Evolutionary conservation across 169 alveolate species (phyloP).

Genomic region (Plasmodium coatneyi): DNA sequence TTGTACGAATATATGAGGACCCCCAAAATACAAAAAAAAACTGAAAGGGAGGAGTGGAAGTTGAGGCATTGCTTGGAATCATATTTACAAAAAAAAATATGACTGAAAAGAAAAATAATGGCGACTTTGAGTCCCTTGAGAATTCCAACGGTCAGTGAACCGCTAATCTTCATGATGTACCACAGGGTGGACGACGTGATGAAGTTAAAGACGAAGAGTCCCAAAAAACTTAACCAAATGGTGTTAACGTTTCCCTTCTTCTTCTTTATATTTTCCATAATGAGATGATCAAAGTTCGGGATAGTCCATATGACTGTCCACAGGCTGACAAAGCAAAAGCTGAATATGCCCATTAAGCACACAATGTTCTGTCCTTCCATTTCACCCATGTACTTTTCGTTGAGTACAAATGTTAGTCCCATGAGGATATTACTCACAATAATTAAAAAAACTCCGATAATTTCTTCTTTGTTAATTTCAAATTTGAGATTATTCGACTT

Average conservation of each 20-base stretch:
- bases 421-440: slow-evolving; percentile 72
- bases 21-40: slow-evolving; percentile 55
- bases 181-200: slow-evolving; percentile 79
- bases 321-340: slow-evolving; percentile 59
- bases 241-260: slow-evolving; percentile 74
- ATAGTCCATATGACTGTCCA: slow-evolving; percentile 81
- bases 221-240: slow-evolving; percentile 55
- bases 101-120: slow-evolving; percentile 75
- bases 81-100: slow-evolving; percentile 79
- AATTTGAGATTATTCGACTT: slow-evolving; percentile 78
- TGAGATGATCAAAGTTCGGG: slow-evolving; percentile 76
- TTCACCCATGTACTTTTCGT: slow-evolving; percentile 79
- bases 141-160: slow-evolving; percentile 79
- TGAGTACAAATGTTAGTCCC: slow-evolving; percentile 79
- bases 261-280: slow-evolving; percentile 60
- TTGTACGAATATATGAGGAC: slow-evolving; percentile 56
- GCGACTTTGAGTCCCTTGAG: slow-evolving; percentile 80
- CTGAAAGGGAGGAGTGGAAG: slow-evolving; percentile 76
- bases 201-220: slow-evolving; percentile 74
- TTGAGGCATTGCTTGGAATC: slow-evolving; percentile 80
- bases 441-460: slow-evolving; percentile 75
- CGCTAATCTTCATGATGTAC: slow-evolving; percentile 77
- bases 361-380: slow-evolving; percentile 83
- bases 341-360: slow-evolving; percentile 81
- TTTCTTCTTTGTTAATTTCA: slow-evolving; percentile 76